A percentile compares a stretch with the other conserved stretches of the same genome.
Conservation (phyloP, 2,329 filamentous ascomycete genomes). For the Xylariaceae sp. region DNA sequence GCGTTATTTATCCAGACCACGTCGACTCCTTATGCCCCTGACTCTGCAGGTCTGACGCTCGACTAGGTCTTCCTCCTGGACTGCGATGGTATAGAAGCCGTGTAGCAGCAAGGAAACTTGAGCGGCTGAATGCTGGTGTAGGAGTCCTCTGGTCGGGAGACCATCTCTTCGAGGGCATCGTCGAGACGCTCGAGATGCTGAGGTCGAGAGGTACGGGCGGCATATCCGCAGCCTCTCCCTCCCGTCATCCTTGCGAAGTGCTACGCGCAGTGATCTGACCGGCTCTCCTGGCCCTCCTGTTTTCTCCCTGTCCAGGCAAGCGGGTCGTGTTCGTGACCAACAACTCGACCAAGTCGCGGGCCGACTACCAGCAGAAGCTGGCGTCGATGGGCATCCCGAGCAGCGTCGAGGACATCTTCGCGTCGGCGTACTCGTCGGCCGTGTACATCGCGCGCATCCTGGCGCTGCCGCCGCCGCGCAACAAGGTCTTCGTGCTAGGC, state of each 20-base stretch:
- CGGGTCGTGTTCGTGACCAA: slow-evolving; percentile 94
- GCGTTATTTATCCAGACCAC: slow-evolving; percentile 45
- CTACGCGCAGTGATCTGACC: no score
- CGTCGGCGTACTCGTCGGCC: slow-evolving; percentile 87
- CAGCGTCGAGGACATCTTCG: slow-evolving; percentile 85
- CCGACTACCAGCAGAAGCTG: slow-evolving; percentile 90
- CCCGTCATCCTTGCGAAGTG: no score
- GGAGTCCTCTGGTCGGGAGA: slow-evolving; percentile 96
- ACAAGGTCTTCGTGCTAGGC: slow-evolving; percentile 91
- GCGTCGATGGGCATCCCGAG: slow-evolving; percentile 71
- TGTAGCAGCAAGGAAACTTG: slow-evolving; percentile 4
- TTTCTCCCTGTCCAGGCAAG: slow-evolving; percentile 55
- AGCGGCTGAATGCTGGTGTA: slow-evolving; percentile 5
- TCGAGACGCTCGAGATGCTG: slow-evolving; percentile 78
- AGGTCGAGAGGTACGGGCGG: slow-evolving; percentile 62
- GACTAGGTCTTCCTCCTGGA: slow-evolving; percentile 93
- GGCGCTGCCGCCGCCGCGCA: slow-evolving; percentile 66
- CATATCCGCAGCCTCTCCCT: not conserved
- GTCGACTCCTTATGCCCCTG: no score
- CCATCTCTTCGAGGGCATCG: slow-evolving; percentile 75
- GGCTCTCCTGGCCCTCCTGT: not conserved
- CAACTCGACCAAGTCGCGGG: slow-evolving; percentile 93
- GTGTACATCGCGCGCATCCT: slow-evolving; percentile 95
- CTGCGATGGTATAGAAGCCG: slow-evolving; percentile 74
- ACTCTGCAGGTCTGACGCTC: no score